Evolutionary conservation across 805 yeast genomes (phyloP), one percentile per base, ranked within the genome.

Genomic region (Monosporozyma siamensis): DNA sequence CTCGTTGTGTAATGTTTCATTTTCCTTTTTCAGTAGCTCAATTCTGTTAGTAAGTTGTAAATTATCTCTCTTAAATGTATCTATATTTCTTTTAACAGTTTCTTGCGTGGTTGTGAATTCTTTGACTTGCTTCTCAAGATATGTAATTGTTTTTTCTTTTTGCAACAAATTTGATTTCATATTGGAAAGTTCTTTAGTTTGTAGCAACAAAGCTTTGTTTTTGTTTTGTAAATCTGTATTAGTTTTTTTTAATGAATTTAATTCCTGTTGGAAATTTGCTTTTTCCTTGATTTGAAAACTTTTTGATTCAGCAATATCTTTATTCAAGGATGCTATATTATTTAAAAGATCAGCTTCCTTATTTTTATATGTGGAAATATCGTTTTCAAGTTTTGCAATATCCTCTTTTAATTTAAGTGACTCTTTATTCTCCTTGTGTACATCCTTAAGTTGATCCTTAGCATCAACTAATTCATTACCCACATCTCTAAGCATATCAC

Each of bases 401-500:
- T 57, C 57, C 23, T 58, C 58, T 9, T 55, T 51, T 34, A 63
- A 40, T 8, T 38, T 38, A 4, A 22, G 21, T 14, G 44, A 34
- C 11, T 39, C 15, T 12, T 9, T n/a, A 12, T 26, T 39, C 3
- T 37, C 18, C 14, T 24, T 11, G 24, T 9, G 10, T 24, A 34
- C 32, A 20, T 49, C 58, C 50, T 81, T 80, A 17, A 79, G 40
- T 42, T 75, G 64, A 37, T 82, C 86, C 48, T 74, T 77, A 0
- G 87, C 76, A 4, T 74, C 72, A 1, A 88, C 94, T 6, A 88
- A 67, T 39, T 86, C 94, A 53, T 83, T 75, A 1, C 96, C 96
- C 22, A 88, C 70, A 44, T 75, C 78, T 48, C 72, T 72, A 42
- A 89, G 59, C 85, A 82, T 84, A 44, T 87, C 96, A 53, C 79